These are phyloP conservation scores for Talaromyces sp. DNA, from an alignment of 2,329 filamentous ascomycete genomes.

Conservation along the genomic window DNA sequence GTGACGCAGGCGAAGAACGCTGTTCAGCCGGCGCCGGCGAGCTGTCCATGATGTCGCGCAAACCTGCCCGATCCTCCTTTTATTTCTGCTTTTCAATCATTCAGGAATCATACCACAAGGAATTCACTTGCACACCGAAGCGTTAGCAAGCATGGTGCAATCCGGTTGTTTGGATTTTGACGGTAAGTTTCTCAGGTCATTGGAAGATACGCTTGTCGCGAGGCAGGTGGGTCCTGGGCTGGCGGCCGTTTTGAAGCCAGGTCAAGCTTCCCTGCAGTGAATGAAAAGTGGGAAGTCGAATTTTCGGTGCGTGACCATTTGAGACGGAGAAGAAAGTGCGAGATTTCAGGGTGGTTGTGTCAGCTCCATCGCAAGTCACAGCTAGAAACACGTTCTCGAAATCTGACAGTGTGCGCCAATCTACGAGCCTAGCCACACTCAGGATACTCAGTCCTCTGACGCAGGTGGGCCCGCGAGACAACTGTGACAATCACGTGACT, in stretches of 20 bases:
- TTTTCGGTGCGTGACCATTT: neutral
- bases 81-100: constrained; percentile 2
- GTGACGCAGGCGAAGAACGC: constrained; percentile 11
- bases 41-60: constrained; percentile 17
- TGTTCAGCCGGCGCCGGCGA: constrained; percentile 12
- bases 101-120: neutral
- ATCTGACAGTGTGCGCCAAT: neutral
- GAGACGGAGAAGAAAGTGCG: neutral
- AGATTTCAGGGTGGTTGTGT: neutral
- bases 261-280: neutral
- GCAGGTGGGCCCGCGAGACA: neutral
- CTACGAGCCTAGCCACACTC: neutral
- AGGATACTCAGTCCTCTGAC: constrained; percentile 1
- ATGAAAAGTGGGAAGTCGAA: neutral
- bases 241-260: neutral
- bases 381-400: neutral
- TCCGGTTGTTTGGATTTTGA: neutral
- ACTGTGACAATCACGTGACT: neutral
- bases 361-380: neutral
- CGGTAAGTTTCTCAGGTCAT: neutral
- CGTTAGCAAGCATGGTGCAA: neutral
- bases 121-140: neutral
- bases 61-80: constrained; percentile 8
- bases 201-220: constrained; percentile 1
- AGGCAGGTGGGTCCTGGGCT: constrained; percentile 2